These are phyloP conservation scores for Bipolaris victoriae DNA, from an alignment of 2,329 filamentous ascomycete genomes.

Conservation along the genomic window DNA sequence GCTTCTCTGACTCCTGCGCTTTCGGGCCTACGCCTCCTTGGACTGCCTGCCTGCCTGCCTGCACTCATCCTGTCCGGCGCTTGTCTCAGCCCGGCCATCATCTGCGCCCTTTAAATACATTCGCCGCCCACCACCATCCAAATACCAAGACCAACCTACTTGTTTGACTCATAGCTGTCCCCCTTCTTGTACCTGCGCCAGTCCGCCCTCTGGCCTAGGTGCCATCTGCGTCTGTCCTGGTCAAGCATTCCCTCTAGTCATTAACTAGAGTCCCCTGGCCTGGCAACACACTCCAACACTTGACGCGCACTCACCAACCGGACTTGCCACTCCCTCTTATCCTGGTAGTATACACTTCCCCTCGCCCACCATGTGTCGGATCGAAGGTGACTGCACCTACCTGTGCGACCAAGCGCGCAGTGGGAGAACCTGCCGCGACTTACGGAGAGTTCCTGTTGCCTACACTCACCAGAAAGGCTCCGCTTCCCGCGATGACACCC, in stretches of 20 bases:
- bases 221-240: not conserved
- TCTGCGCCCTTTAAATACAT: slow-evolving; percentile 25
- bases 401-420: slow-evolving; percentile 34
- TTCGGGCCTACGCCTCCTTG: slow-evolving; percentile 22
- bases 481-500: slow-evolving; percentile 31
- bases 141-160: not conserved
- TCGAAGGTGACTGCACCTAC: slow-evolving; percentile 36
- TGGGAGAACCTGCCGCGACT: slow-evolving; percentile 33
- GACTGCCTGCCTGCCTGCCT: slow-evolving; percentile 18
- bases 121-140: slow-evolving; percentile 9
- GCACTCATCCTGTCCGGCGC: slow-evolving; percentile 24
- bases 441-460: slow-evolving; percentile 30
- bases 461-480: slow-evolving; percentile 27
- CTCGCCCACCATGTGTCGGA: slow-evolving; percentile 38
- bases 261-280: not conserved
- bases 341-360: not conserved
- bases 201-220: slow-evolving; percentile 1
- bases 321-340: too few relatives aligned
- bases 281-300: not conserved
- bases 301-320: not conserved
- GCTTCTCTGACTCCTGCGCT: slow-evolving; percentile 35
- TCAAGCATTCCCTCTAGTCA: not conserved
- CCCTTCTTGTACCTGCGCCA: slow-evolving; percentile 6
- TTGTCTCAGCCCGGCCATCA: slow-evolving; percentile 39
- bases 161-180: slow-evolving; percentile 1